Evolutionary conservation across 2,329 filamentous ascomycete species (phyloP).

Genomic region (Tolypocladium endophyticum): DNA sequence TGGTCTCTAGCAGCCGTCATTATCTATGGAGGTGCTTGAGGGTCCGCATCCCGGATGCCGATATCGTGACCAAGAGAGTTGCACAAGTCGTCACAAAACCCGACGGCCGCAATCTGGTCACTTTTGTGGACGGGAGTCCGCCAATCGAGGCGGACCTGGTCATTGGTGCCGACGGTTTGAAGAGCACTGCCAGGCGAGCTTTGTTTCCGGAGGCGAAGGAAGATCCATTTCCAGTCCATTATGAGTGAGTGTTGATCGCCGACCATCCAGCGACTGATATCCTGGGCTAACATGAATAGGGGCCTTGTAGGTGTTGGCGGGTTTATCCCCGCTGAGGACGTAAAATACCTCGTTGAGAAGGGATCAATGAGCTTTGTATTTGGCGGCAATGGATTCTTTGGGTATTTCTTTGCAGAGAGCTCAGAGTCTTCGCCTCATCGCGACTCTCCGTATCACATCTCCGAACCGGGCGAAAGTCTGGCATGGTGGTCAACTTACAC

Average conservation of each 20-base stretch:
- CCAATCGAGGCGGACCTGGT: constrained; percentile 12
- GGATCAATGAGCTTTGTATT: constrained; percentile 12
- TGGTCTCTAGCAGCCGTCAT: constrained; percentile 13
- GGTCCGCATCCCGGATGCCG: constrained; percentile 8
- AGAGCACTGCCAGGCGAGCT: constrained; percentile 9
- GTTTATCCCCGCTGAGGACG: constrained; percentile 6
- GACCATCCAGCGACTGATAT: background rate
- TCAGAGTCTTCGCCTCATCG: constrained; percentile 4
- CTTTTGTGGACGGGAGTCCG: constrained; percentile 11
- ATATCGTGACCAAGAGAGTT: constrained; percentile 12
- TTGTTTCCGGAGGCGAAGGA: constrained; percentile 10
- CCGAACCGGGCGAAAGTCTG: constrained; percentile 7
- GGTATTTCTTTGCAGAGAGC: constrained; percentile 10
- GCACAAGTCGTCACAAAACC: constrained; percentile 6
- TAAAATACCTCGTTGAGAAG: constrained; percentile 7
- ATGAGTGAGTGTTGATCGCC: constrained; percentile 8
- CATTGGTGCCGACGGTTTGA: constrained; percentile 14
- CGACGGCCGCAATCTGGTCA: constrained; percentile 7
- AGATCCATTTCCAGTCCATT: constrained; percentile 11
- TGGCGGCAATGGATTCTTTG: constrained; percentile 12
- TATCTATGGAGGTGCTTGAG: constrained; percentile 12
- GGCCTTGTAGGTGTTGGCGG: constrained; percentile 11
- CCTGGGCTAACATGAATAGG: background rate
- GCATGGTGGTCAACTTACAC: constrained; percentile 12
- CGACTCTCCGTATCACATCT: constrained; percentile 9